Evolutionary conservation across 2,329 filamentous ascomycete species (phyloP).

Genomic region (Magnaporthiopsis incrustans): DNA sequence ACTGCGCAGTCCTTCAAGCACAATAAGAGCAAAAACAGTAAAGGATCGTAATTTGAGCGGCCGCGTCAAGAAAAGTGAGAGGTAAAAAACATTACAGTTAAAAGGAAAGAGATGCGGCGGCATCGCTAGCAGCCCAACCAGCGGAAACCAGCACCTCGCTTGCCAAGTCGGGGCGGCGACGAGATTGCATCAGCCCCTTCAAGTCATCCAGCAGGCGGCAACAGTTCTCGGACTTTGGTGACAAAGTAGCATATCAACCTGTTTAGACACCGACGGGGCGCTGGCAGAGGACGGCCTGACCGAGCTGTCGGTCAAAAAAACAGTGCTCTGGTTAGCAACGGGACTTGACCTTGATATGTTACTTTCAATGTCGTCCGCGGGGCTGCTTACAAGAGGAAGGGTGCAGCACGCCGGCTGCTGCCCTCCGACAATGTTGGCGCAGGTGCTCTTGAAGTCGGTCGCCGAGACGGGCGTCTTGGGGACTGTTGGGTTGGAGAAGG

Average conservation of each 20-base stretch:
- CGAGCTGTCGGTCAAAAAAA: constrained; percentile 14
- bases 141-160: too few relatives aligned
- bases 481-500: constrained; percentile 8
- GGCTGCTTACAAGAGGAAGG: constrained; percentile 34
- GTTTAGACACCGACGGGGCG: constrained; percentile 18
- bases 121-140: not conserved
- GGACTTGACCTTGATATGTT: not conserved
- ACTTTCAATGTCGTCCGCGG: not conserved
- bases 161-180: too few relatives aligned
- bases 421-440: constrained; percentile 38
- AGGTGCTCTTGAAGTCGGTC: constrained; percentile 26
- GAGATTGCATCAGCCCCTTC: too few relatives aligned
- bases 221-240: too few relatives aligned
- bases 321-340: not conserved
- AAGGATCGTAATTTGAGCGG: not conserved
- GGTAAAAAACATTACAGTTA: not conserved
- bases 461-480: constrained; percentile 14
- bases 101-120: not conserved
- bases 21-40: not conserved
- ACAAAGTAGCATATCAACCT: too few relatives aligned
- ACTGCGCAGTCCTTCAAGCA: not conserved
- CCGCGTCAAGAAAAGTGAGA: not conserved
- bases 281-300: constrained; percentile 25
- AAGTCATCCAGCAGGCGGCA: too few relatives aligned
- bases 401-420: constrained; percentile 45